Evolutionary conservation across 2,329 filamentous ascomycete species (phyloP).

Genomic region (Sarocladium strictum): DNA sequence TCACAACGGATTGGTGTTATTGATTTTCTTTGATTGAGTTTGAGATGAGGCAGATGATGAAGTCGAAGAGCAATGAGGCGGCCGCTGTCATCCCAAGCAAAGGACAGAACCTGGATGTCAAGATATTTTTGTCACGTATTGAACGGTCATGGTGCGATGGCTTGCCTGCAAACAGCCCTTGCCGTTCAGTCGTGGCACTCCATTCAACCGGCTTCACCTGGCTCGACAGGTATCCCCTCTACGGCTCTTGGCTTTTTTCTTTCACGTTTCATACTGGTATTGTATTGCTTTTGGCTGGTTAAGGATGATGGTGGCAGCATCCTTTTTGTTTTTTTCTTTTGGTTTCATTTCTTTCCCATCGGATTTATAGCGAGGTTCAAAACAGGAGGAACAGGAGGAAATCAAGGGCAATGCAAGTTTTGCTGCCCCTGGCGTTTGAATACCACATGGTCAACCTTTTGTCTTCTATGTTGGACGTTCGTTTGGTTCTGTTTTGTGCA

Average conservation of each 20-base stretch:
- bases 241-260: no score
- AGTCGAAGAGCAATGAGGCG: neutral
- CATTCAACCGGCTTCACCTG: no score
- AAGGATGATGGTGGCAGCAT: neutral
- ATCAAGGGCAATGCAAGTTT: neutral
- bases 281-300: neutral
- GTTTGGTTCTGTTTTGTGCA: neutral
- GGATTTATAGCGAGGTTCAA: neutral
- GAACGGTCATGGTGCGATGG: no score
- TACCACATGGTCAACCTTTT: neutral
- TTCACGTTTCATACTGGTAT: no score
- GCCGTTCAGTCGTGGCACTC: no score
- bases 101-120: no score
- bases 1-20: conserved; percentile 3
- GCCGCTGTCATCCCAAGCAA: no score
- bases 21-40: conserved; percentile 1
- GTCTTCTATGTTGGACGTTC: neutral
- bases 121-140: no score
- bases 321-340: neutral
- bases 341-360: neutral
- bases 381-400: neutral
- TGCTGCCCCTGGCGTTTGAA: conserved; percentile 1
- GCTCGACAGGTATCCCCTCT: no score
- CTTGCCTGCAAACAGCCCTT: no score
- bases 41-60: neutral